phyloP scores from a whole-genome alignment of 106 monocot species.

The Ottelia alismoides region DNA sequence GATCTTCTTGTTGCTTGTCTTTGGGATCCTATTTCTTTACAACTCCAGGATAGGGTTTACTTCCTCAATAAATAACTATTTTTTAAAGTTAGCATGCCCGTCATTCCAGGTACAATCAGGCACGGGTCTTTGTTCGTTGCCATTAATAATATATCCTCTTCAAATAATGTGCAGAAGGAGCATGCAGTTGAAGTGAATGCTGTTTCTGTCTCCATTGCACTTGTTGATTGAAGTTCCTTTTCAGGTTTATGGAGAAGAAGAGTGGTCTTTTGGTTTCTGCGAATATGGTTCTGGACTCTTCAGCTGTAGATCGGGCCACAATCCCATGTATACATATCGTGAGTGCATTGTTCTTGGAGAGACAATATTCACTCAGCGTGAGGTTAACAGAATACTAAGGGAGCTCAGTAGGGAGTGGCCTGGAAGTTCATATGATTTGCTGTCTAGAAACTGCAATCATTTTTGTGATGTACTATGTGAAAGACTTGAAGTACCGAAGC shows the following conservation, averaged over 20 bases:
- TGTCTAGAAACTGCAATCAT: constrained; percentile 69
- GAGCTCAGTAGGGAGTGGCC: constrained; percentile 70
- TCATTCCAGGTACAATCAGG: too few relatives aligned
- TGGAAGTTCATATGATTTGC: constrained; percentile 51
- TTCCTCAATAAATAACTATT: background rate
- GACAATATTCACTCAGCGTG: constrained; percentile 29
- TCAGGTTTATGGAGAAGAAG: constrained; percentile 69
- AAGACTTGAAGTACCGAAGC: constrained; percentile 44
- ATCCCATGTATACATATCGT: constrained; percentile 75
- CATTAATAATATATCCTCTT: too few relatives aligned
- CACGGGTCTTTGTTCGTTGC: too few relatives aligned
- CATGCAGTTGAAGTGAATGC: background rate
- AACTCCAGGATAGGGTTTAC: background rate
- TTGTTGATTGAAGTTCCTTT: too few relatives aligned
- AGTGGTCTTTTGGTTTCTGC: constrained; percentile 84
- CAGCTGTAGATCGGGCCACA: constrained; percentile 54
- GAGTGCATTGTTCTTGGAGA: constrained; percentile 62
- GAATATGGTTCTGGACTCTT: constrained; percentile 61
- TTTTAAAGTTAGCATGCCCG: too few relatives aligned
- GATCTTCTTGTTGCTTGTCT: too few relatives aligned
- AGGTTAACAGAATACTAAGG: constrained; percentile 60
- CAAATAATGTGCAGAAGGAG: too few relatives aligned
- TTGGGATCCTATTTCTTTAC: background rate
- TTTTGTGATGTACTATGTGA: constrained; percentile 67
- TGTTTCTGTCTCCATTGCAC: background rate